phyloP scores from a whole-genome alignment of 352 stramenopile genomes.

The Phytophthora colocasiae region DNA sequence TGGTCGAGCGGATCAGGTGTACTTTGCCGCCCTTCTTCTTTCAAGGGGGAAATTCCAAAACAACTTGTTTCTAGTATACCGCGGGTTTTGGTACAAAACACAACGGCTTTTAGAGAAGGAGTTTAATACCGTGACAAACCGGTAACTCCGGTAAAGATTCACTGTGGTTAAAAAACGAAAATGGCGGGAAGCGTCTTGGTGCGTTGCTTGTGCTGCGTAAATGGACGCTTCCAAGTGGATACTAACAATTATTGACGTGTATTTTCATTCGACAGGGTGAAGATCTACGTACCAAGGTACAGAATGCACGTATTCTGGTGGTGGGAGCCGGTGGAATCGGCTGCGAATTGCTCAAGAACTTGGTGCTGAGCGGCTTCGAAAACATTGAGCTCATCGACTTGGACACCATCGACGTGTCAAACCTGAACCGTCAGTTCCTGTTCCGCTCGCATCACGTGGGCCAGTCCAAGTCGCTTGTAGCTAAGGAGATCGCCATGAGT shows the following conservation, averaged over 20 bases:
- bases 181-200: conserved; percentile 50
- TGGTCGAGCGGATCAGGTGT: too few species aligned
- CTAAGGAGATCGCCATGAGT: conserved; percentile 73
- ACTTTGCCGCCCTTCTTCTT: too few species aligned
- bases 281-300: conserved; percentile 73
- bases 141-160: too few species aligned
- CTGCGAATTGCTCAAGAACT: conserved; percentile 99
- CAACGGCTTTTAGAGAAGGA: too few species aligned
- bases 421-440: conserved; percentile 99
- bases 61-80: too few species aligned
- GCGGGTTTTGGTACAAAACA: too few species aligned
- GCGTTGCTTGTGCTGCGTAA: conserved; percentile 21
- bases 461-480: conserved; percentile 95
- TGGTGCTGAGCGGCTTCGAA: conserved; percentile 97
- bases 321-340: conserved; percentile 98
- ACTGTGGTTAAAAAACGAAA: too few species aligned
- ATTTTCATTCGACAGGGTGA: conserved; percentile 43
- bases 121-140: too few species aligned
- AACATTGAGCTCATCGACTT: conserved; percentile 96
- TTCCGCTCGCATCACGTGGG: conserved; percentile 98
- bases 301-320: conserved; percentile 93
- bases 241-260: not conserved
- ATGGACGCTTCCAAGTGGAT: not conserved
- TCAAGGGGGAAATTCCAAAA: too few species aligned
- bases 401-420: conserved; percentile 99